Percentiles rank a stretch among this genome's conserved stretches.
Conservation (phyloP, 2,329 filamentous ascomycete genomes). For the Phaeosphaeria sp. region DNA sequence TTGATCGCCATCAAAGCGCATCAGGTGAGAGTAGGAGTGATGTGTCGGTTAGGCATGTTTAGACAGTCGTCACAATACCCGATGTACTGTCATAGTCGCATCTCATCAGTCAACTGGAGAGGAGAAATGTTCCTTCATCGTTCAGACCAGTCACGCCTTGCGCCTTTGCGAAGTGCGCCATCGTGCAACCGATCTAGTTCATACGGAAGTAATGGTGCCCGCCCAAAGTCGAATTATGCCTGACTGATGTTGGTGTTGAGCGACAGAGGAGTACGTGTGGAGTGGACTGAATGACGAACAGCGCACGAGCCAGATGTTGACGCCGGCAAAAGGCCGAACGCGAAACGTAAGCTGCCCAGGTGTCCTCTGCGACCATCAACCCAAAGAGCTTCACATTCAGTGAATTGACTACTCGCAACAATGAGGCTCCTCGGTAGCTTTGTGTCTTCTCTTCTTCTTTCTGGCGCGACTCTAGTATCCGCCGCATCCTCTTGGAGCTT, state of each 20-base stretch:
- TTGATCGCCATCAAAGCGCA: too few relatives aligned
- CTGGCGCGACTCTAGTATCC: conserved; percentile 50
- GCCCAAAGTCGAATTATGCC: neutral
- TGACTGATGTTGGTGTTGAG: neutral
- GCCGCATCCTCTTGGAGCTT: conserved; percentile 73
- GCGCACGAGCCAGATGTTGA: conserved; percentile 4
- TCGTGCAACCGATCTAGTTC: too few relatives aligned
- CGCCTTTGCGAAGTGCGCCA: too few relatives aligned
- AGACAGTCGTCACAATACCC: too few relatives aligned
- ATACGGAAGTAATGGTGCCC: too few relatives aligned
- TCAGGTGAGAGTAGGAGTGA: too few relatives aligned
- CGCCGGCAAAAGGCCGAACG: conserved; percentile 16
- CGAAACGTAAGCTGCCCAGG: conserved; percentile 22
- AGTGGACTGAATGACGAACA: neutral
- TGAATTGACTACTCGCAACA: conserved; percentile 29
- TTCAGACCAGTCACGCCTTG: too few relatives aligned
- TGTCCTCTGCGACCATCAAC: conserved; percentile 10
- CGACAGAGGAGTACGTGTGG: too few relatives aligned
- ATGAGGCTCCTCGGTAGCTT: conserved; percentile 54
- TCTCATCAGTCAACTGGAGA: too few relatives aligned
- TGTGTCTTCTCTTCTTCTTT: conserved; percentile 51
- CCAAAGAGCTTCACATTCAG: conserved; percentile 33
- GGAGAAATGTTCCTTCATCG: too few relatives aligned
- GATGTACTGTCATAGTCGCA: too few relatives aligned
- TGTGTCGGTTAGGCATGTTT: too few relatives aligned